A percentile compares a stretch with the other conserved stretches of the same genome.
Evolutionary conservation across 257 asterid species (phyloP).

Genomic region (Solanum commersonii): DNA sequence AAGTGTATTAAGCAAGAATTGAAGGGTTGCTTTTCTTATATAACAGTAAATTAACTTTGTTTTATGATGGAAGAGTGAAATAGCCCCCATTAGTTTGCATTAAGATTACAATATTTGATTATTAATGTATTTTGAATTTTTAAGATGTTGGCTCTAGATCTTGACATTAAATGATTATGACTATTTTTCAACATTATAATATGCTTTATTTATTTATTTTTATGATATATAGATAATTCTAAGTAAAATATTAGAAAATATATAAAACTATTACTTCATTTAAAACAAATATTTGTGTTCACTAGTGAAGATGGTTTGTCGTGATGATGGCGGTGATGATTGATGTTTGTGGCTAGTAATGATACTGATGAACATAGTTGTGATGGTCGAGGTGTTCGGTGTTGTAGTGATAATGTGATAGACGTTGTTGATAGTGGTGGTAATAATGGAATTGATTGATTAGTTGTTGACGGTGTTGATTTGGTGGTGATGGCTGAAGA

Average conservation of each 20-base stretch:
- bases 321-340: background rate
- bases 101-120: too few relatives aligned
- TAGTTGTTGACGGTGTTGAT: too few relatives aligned
- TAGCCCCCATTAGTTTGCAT: background rate
- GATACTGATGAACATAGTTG: background rate
- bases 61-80: background rate
- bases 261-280: too few relatives aligned
- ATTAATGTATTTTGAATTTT: too few relatives aligned
- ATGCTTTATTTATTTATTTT: too few relatives aligned
- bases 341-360: too few relatives aligned
- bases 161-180: too few relatives aligned
- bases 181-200: too few relatives aligned
- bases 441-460: too few relatives aligned
- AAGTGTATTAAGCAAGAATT: background rate
- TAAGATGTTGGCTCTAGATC: background rate
- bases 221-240: too few relatives aligned
- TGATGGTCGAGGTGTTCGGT: background rate
- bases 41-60: too few relatives aligned
- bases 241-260: background rate
- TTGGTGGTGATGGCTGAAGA: background rate
- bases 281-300: background rate
- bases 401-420: background rate
- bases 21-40: background rate
- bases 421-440: background rate
- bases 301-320: background rate